These are phyloP conservation scores for Tuber magnatum DNA, from an alignment of 495 filamentous ascomycete species.

Conservation along the genomic window DNA sequence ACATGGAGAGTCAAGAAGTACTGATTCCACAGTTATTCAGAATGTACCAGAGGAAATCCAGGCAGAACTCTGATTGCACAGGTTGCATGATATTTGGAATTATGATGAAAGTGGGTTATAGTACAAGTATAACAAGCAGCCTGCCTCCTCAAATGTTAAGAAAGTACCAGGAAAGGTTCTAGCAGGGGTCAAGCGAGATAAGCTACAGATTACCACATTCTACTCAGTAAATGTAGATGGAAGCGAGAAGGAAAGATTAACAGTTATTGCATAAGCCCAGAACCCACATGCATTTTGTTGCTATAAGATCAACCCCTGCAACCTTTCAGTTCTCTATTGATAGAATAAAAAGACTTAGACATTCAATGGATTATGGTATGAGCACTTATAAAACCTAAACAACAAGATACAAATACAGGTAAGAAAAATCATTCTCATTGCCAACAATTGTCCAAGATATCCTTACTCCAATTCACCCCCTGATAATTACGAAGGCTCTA, in stretches of 20 bases:
- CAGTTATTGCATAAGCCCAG: conserved; percentile 22
- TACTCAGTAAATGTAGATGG: conserved; percentile 30
- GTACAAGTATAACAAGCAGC: background rate
- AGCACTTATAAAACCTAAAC: conserved; percentile 29
- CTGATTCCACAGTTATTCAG: background rate
- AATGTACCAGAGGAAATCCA: background rate
- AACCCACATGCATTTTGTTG: conserved; percentile 20
- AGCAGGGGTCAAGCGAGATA: background rate
- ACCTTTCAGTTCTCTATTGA: conserved; percentile 28
- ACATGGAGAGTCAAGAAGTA: background rate
- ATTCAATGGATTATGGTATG: conserved; percentile 30
- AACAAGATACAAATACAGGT: conserved; percentile 21
- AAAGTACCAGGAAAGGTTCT: background rate
- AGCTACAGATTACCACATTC: conserved; percentile 22
- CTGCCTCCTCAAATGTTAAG: background rate
- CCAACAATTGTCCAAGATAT: conserved; percentile 29
- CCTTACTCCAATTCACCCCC: conserved; percentile 23
- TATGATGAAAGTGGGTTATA: background rate
- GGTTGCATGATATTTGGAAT: background rate
- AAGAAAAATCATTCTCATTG: conserved; percentile 28
- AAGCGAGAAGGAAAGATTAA: conserved; percentile 27
- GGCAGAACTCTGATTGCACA: background rate
- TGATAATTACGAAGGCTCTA: conserved; percentile 25
- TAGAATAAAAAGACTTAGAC: conserved; percentile 27
- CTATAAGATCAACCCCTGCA: conserved; percentile 24